Conservation (phyloP, 495 filamentous ascomycete species). For the Aspergillus conjunctus region DNA sequence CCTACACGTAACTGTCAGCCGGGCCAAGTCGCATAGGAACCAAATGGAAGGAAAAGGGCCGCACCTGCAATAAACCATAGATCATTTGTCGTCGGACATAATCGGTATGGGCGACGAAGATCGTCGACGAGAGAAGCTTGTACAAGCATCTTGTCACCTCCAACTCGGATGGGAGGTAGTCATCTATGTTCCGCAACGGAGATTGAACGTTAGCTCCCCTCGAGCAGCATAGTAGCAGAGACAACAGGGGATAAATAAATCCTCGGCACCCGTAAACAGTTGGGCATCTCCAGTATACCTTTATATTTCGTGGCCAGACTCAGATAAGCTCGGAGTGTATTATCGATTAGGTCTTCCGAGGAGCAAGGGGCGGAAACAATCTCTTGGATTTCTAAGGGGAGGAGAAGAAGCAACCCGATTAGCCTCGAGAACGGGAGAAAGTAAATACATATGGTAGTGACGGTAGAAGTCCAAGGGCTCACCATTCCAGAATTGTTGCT, state of each 20-base stretch:
- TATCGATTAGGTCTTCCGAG: constrained; percentile 79
- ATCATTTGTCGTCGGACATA: constrained; percentile 94
- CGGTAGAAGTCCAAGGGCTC: constrained; percentile 24
- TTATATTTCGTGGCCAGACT: constrained; percentile 76
- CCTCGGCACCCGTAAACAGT: neutral
- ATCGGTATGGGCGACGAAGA: constrained; percentile 74
- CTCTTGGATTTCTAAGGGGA: constrained; percentile 54
- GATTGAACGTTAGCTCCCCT: constrained; percentile 4
- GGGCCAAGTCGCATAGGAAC: neutral
- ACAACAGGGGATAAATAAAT: neutral
- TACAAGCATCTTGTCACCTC: constrained; percentile 84
- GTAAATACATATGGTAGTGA: too few relatives aligned
- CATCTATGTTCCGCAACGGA: constrained; percentile 49
- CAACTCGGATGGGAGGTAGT: constrained; percentile 80
- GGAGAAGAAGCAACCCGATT: neutral
- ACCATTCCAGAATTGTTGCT: constrained; percentile 95
- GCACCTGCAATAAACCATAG: constrained; percentile 83
- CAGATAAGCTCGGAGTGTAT: constrained; percentile 81
- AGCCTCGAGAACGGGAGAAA: neutral
- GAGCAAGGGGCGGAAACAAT: constrained; percentile 74
- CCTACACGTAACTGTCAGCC: constrained; percentile 39
- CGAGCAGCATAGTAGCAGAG: neutral
- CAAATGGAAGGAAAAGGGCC: neutral
- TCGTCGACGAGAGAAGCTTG: constrained; percentile 69
- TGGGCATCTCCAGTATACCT: constrained; percentile 40